Base-by-base conservation (phyloP, 371 early-diverging fungal genomes). In the Fennellomyces sp. region DNA sequence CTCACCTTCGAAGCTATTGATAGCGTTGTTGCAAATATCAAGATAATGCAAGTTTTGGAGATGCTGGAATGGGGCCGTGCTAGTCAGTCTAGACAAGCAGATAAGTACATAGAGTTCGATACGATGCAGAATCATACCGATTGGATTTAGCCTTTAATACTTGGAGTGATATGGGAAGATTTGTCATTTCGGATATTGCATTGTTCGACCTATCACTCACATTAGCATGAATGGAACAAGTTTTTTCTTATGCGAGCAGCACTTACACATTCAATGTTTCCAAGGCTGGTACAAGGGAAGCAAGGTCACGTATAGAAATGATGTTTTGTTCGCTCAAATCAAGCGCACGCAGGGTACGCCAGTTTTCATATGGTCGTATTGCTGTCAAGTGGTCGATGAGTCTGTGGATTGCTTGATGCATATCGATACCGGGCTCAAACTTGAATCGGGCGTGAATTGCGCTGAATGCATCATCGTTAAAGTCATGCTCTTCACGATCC, bases 1-100 rank as follows among this genome's bases (percentile, higher is more conserved):
- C 53, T 63, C 53, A 60, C 80, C 74, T 45, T 78, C 72, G 23
- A 83, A 69, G 26, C 62, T 61, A 31, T 61, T 65, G 29, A 83
- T 70, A 17, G 58, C 62, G 54, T 85, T 85, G 54, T 80, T 63
- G 33, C 81, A 82, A 26, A 83, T 58, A 53, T 83, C 76, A 7
- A 85, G 52, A 10, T 75, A 70, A 28, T 81, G 76, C 19, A 85
- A 58, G 45, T 80, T 78, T 19, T 25, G 35, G 11, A 81, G 60
- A 31, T 72, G 57, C 17, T 66, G 52, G 21, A 85, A 70, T 29
- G 64, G 65, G 25, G 76, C 67, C 5, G 81, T 54, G 36, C 71
- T 69, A 13, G 67, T 73, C 3, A 85, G 54, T 52, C 77, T 71
- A 61, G 8, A 13, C 36, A 39, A 27, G 30, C 12, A 26, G 15